Percentiles rank a stretch among this genome's conserved stretches.
phyloP scores from a whole-genome alignment of 73 alveolate species.

The Paramecium sonneborni region DNA sequence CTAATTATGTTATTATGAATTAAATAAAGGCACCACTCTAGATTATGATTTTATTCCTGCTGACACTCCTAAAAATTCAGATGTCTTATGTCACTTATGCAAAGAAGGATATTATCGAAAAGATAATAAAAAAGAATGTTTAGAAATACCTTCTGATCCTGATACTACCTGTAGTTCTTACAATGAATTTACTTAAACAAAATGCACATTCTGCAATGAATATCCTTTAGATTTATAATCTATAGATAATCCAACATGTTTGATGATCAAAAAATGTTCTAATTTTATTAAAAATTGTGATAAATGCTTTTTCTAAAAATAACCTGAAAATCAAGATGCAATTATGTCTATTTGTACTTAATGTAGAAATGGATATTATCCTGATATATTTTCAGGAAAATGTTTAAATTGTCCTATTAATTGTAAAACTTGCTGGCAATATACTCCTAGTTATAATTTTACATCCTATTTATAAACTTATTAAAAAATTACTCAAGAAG shows the following conservation, averaged over 20 bases:
- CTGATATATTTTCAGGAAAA: not conserved
- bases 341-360: not conserved
- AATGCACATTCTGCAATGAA: not conserved
- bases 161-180: not conserved
- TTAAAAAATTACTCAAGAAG: not conserved
- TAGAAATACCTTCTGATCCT: not conserved
- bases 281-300: not conserved
- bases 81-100: not conserved
- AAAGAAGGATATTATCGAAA: not conserved
- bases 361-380: slow-evolving; percentile 3
- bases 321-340: not conserved
- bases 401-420: not conserved
- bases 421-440: slow-evolving; percentile 32
- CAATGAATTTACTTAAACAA: not conserved
- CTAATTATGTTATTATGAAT: not conserved
- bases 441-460: not conserved
- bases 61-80: not conserved
- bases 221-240: not conserved
- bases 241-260: not conserved
- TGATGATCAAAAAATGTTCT: not conserved
- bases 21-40: not conserved
- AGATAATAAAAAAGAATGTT: not conserved
- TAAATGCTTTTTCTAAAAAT: not conserved
- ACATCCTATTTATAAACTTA: not conserved
- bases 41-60: not conserved